Conservation (phyloP, 495 filamentous ascomycete genomes). For the Podospora conica region DNA sequence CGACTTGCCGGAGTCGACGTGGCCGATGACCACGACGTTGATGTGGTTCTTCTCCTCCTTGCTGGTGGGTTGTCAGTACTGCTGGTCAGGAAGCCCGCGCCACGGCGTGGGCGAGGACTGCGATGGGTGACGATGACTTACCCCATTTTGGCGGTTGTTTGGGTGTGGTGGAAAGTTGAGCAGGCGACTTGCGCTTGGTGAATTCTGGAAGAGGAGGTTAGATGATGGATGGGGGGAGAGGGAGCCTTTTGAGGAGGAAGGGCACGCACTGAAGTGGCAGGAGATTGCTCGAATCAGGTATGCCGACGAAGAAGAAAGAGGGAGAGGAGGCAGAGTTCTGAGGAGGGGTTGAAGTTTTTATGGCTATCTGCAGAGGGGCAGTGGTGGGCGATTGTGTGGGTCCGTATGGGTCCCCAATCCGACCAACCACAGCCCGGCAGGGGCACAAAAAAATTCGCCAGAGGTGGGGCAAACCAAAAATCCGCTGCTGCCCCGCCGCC, state of each 20-base stretch:
- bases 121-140: constrained; percentile 14
- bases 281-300: constrained; percentile 35
- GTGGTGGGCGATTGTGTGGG: constrained; percentile 16
- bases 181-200: constrained; percentile 19
- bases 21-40: constrained; percentile 98
- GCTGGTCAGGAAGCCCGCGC: background rate
- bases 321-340: constrained; percentile 14
- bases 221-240: constrained; percentile 6
- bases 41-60: constrained; percentile 83
- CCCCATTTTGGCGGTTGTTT: constrained; percentile 28
- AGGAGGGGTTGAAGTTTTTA: constrained; percentile 32
- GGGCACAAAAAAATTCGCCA: constrained; percentile 17
- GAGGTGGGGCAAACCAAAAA: constrained; percentile 20
- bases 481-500: constrained; percentile 22
- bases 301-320: constrained; percentile 32
- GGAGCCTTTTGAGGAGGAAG: background rate
- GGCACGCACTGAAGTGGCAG: constrained; percentile 27
- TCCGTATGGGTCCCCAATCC: background rate
- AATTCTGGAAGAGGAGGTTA: constrained; percentile 12
- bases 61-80: constrained; percentile 42
- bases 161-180: constrained; percentile 6
- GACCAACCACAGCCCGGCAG: background rate
- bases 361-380: constrained; percentile 22
- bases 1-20: constrained; percentile 99
- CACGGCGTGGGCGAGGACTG: background rate